These are phyloP conservation scores for Candida suzukii DNA, from an alignment of 805 yeast species.

Conservation along the genomic window DNA sequence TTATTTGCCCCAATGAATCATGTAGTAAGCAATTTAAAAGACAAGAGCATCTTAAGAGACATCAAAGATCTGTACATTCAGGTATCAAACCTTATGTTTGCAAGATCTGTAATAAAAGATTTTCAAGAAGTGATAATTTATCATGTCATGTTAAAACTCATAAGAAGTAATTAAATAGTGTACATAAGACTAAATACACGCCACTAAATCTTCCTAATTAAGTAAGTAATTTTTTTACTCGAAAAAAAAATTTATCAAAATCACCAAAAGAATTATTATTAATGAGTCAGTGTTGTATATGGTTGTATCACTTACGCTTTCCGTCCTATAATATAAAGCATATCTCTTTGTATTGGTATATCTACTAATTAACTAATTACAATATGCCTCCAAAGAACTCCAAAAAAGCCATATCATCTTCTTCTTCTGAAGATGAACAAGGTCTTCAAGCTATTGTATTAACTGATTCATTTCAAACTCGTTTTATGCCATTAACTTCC, in stretches of 20 bases:
- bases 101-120: slow-evolving; percentile 48
- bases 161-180: slow-evolving; percentile 6
- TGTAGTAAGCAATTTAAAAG: slow-evolving; percentile 45
- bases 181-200: too few relatives aligned
- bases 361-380: too few relatives aligned
- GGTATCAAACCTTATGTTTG: slow-evolving; percentile 55
- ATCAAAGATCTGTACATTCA: slow-evolving; percentile 59
- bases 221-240: too few relatives aligned
- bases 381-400: slow-evolving; percentile 18
- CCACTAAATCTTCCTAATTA: too few relatives aligned
- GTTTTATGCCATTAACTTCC: slow-evolving; percentile 89
- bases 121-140: slow-evolving; percentile 61
- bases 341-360: too few relatives aligned
- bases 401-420: slow-evolving; percentile 6
- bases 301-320: too few relatives aligned
- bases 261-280: too few relatives aligned
- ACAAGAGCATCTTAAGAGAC: slow-evolving; percentile 62
- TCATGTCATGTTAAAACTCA: slow-evolving; percentile 59
- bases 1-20: slow-evolving; percentile 23
- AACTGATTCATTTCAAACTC: slow-evolving; percentile 86
- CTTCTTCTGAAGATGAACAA: slow-evolving; percentile 44
- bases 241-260: too few relatives aligned
- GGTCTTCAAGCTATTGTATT: slow-evolving; percentile 90
- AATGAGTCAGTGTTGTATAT: too few relatives aligned
- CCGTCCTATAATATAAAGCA: too few relatives aligned